phyloP scores from a whole-genome alignment of 192 early-diverging fungal genomes.

The Lunasporangiospora selenospora region DNA sequence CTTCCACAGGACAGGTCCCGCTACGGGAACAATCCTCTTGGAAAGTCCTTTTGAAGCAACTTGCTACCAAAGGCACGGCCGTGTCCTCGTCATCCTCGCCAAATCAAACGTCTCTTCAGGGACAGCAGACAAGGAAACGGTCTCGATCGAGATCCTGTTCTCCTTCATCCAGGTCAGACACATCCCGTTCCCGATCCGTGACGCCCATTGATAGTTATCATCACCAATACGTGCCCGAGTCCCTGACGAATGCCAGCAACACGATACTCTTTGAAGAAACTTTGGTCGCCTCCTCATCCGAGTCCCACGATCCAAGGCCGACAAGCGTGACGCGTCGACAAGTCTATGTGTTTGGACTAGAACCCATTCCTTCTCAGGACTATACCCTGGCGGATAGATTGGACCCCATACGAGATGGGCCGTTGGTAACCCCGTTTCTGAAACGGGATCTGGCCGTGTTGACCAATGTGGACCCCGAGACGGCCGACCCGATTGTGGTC shows the following conservation, averaged over 20 bases:
- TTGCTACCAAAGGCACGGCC: background rate
- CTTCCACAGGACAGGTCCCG: no score
- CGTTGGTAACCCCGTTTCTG: slow-evolving; percentile 10
- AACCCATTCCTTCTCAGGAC: slow-evolving; percentile 8
- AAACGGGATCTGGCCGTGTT: slow-evolving; percentile 27
- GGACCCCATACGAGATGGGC: background rate
- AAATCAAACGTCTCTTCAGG: no score
- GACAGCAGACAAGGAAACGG: background rate
- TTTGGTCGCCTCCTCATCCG: no score
- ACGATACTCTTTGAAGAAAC: no score
- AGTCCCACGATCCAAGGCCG: no score
- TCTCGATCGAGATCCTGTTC: slow-evolving; percentile 10
- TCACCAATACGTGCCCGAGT: slow-evolving; percentile 5
- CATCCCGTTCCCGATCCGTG: slow-evolving; percentile 15
- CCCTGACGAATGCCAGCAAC: background rate
- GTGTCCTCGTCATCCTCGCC: no score
- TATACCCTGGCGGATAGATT: slow-evolving; percentile 18
- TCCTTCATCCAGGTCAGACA: slow-evolving; percentile 1
- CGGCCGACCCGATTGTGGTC: slow-evolving; percentile 5
- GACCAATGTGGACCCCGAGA: background rate
- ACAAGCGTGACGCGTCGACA: no score
- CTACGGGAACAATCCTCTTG: no score
- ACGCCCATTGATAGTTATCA: slow-evolving; percentile 43
- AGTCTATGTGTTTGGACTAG: slow-evolving; percentile 15
- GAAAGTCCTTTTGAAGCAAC: background rate